These are phyloP conservation scores for Coffea humblotiana DNA, from an alignment of 305 asterid species.

Conservation along the genomic window DNA sequence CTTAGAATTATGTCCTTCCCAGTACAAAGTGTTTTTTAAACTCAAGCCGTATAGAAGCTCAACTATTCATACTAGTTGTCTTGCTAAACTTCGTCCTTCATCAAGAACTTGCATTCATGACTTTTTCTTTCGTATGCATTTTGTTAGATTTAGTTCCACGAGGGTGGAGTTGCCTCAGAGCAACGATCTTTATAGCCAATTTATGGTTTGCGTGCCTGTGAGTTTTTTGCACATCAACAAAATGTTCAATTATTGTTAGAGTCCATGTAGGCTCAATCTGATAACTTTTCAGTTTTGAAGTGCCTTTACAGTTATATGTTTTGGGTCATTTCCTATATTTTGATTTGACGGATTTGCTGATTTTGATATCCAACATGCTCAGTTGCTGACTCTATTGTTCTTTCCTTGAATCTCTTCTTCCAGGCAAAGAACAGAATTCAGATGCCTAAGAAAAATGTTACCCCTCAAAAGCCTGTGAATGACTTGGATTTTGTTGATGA, in stretches of 20 bases:
- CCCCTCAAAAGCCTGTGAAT: slow-evolving; percentile 26
- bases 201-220: too few relatives aligned
- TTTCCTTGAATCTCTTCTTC: slow-evolving; percentile 31
- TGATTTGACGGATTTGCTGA: not conserved
- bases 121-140: too few relatives aligned
- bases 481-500: slow-evolving; percentile 60
- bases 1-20: too few relatives aligned
- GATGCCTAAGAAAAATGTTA: slow-evolving; percentile 46
- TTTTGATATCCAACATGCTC: slow-evolving; percentile 2
- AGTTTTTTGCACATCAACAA: too few relatives aligned
- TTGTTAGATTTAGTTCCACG: too few relatives aligned
- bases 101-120: too few relatives aligned
- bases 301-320: not conserved
- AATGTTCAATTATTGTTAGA: not conserved
- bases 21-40: too few relatives aligned
- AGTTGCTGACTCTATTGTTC: slow-evolving; percentile 7
- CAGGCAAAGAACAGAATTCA: slow-evolving; percentile 49
- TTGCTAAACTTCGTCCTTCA: too few relatives aligned
- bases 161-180: too few relatives aligned
- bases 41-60: too few relatives aligned
- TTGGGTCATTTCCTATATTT: not conserved
- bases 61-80: too few relatives aligned
- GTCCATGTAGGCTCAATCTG: not conserved
- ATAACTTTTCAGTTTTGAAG: not conserved
- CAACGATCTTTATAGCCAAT: too few relatives aligned